Evolutionary conservation across 148 eudicot genomes (phyloP).

Genomic region (Gaultheria prostrata): DNA sequence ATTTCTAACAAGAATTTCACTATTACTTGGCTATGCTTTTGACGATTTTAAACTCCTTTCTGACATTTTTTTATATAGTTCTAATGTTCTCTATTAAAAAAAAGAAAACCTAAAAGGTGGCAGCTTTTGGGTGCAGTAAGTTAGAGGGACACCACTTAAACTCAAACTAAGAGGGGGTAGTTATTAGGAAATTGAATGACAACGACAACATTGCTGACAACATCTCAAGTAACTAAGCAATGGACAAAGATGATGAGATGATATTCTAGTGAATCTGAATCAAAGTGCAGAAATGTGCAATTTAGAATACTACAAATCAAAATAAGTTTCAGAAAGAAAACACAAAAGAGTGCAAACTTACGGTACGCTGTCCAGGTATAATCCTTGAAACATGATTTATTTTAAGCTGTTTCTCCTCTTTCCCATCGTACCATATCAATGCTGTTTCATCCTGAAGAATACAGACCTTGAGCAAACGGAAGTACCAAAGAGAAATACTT

Average conservation of each 20-base stretch:
- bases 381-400: constrained; percentile 64
- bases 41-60: background rate
- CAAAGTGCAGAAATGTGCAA: background rate
- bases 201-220: background rate
- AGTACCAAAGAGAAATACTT: background rate
- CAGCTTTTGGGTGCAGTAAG: background rate
- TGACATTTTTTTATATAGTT: background rate
- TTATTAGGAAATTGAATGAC: background rate
- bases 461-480: background rate
- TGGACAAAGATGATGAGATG: background rate
- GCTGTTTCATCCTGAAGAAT: constrained; percentile 66
- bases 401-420: constrained; percentile 61
- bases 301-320: background rate
- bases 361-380: constrained; percentile 83
- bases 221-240: background rate
- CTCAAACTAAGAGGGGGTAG: background rate
- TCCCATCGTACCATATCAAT: constrained; percentile 65
- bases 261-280: background rate
- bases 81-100: background rate
- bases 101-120: background rate
- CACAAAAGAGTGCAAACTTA: constrained; percentile 27
- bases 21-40: background rate
- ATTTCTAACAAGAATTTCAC: background rate
- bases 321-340: background rate
- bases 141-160: background rate